phyloP scores from a whole-genome alignment of 495 filamentous ascomycete species.

The Talaromyces ruber region DNA sequence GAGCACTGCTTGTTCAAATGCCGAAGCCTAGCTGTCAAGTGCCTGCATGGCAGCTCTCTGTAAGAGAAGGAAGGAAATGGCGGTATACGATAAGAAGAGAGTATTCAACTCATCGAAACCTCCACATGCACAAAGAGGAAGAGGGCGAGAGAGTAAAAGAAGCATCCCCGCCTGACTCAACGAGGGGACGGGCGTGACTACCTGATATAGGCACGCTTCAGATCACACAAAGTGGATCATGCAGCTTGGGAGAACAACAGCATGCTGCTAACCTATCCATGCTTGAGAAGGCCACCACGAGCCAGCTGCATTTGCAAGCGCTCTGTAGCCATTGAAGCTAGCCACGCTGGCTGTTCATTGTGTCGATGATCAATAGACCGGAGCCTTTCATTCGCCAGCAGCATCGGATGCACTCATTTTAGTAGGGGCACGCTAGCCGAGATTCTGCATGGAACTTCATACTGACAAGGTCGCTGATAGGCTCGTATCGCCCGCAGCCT shows the following conservation, averaged over 20 bases:
- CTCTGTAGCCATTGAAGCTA: neutral
- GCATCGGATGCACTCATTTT: neutral
- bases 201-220: conserved; percentile 2
- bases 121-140: neutral
- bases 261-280: neutral
- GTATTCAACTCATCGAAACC: neutral
- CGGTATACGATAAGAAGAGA: conserved; percentile 3
- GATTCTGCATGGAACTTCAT: neutral
- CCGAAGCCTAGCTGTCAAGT: conserved; percentile 31
- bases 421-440: conserved; percentile 2
- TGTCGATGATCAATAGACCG: neutral
- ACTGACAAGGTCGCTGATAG: neutral
- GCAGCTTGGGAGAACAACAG: neutral
- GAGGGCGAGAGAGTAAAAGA: neutral
- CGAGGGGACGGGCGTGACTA: neutral
- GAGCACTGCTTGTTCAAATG: conserved; percentile 34
- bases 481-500: neutral
- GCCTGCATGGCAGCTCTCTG: conserved; percentile 23
- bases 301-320: conserved; percentile 1
- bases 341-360: neutral
- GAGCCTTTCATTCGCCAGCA: conserved; percentile 2
- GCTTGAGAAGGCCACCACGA: neutral
- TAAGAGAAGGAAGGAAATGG: conserved; percentile 5
- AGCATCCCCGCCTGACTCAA: conserved; percentile 3
- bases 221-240: neutral